Evolutionary conservation across 2,329 filamentous ascomycete species (phyloP).

Genomic region (Aspergillus phoenicis): DNA sequence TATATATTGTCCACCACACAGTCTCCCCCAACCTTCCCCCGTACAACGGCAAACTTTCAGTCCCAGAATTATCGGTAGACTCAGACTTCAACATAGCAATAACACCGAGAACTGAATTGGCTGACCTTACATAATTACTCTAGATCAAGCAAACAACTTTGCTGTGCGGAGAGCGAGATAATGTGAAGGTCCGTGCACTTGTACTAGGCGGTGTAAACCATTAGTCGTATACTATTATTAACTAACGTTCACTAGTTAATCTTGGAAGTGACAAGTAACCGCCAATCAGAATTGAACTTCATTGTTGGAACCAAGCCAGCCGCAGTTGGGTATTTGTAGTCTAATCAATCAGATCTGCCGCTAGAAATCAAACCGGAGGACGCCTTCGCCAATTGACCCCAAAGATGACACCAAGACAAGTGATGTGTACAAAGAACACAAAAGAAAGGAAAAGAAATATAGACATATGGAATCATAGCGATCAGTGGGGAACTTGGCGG

Average conservation of each 20-base stretch:
- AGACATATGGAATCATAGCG: not conserved
- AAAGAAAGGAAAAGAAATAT: not conserved
- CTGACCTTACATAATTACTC: too few relatives aligned
- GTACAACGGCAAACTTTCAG: too few relatives aligned
- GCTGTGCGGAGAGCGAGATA: too few relatives aligned
- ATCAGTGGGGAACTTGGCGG: not conserved
- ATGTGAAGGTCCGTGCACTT: not conserved
- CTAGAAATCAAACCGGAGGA: not conserved
- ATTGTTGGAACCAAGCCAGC: not conserved
- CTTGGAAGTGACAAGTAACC: not conserved
- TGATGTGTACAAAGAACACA: not conserved
- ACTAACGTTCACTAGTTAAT: not conserved
- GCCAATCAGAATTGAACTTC: not conserved
- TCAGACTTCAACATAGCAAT: too few relatives aligned
- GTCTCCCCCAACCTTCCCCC: accelerated
- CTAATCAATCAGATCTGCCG: not conserved
- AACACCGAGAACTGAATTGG: too few relatives aligned
- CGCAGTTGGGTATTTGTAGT: not conserved
- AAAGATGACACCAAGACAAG: not conserved
- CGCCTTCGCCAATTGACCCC: not conserved
- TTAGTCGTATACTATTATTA: not conserved
- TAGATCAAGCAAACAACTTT: not conserved
- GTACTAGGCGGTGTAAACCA: not conserved
- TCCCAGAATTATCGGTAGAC: too few relatives aligned
- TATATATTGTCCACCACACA: too few relatives aligned